These are phyloP conservation scores for Rhodotorula sp. DNA, from an alignment of 1,284 basidiomycete genomes.

Conservation along the genomic window DNA sequence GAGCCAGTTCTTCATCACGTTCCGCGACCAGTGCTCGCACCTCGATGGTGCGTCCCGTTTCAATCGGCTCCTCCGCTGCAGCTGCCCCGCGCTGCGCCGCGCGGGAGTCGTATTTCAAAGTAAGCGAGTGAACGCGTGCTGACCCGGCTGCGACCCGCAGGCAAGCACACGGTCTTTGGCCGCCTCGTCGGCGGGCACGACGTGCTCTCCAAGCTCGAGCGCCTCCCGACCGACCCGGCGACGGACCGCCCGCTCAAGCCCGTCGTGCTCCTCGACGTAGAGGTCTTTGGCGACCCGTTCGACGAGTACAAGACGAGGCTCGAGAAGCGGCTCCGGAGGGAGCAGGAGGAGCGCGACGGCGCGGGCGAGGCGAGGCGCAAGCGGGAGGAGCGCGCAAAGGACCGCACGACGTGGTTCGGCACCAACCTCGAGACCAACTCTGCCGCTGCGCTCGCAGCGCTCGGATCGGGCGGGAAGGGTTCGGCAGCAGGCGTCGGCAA, in stretches of 20 bases:
- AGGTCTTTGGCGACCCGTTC: constrained; percentile 68
- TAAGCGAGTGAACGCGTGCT: not conserved
- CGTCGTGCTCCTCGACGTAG: constrained; percentile 64
- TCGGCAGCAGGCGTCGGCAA: constrained; percentile 51
- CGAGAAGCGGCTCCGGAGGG: constrained; percentile 64
- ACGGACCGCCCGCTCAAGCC: constrained; percentile 83
- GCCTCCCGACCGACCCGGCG: constrained; percentile 69
- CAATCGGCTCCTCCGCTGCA: no score
- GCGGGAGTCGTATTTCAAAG: not conserved
- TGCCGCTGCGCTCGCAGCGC: constrained; percentile 4
- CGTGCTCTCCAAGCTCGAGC: constrained; percentile 79
- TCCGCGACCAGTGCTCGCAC: constrained; percentile 51
- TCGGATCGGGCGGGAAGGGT: not conserved
- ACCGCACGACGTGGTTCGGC: constrained; percentile 54
- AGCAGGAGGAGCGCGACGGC: constrained; percentile 57
- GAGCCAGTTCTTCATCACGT: constrained; percentile 75
- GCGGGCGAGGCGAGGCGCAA: constrained; percentile 36
- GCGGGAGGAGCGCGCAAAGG: constrained; percentile 58
- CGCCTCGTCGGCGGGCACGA: constrained; percentile 93
- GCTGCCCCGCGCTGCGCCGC: no score
- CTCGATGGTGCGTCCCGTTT: constrained; percentile 26
- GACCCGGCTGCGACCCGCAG: not conserved
- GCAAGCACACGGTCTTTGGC: constrained; percentile 73
- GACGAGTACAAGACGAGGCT: constrained; percentile 76
- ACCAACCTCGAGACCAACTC: constrained; percentile 34